Evolutionary conservation across 805 yeast genomes (phyloP), one percentile per base, ranked within the genome.

Genomic region (Kodamaea kaohsiungensis): DNA sequence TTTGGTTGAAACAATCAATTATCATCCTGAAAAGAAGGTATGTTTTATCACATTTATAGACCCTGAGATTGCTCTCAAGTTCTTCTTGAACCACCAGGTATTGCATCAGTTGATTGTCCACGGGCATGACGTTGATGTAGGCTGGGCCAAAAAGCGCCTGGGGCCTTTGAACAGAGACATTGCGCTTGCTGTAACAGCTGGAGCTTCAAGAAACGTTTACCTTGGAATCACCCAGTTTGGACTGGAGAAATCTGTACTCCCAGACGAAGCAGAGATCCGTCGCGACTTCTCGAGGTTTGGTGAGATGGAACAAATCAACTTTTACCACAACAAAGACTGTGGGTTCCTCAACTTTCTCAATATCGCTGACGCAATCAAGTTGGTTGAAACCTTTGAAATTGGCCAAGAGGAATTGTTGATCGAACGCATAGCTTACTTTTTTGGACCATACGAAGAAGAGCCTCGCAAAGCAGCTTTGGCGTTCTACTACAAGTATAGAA

Each of bases 201-300:
- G 92, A 30, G 93, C 92, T 2, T 83, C 89, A 33, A 80, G 96
- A 73, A 88, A 88, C 65, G 82, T 88, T 13, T 88, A 88, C 66
- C 83, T 88, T 55, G 91, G 93, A 38, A 69, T 84, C 51, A 79
- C 76, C 56, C 73, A 78, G 37, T 39, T 56, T 38, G 43, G 27
- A 1, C 50, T 58, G 54, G 42, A 58, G 42, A 22, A 40, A 18
- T 30, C 12, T 6, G 39, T 43, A 19, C 60, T 75, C n/a, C 79
- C 80, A 0, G 62, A 55, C 39, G 87, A 80, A 55, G 73, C 70
- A 1, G 74, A 74, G 17, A 66, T 88, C 38, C 75, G 91, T 52
- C 59, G 66, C 3, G 93, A 88, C 65, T 88, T 88, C 57, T 68
- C 77, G 3, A 66, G 67, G 15, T 88, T 83, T 72, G 96, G 96